Evolutionary conservation across 768 basidiomycete genomes (phyloP), one percentile per base, ranked within the genome.

Genomic region (Saitozyma podzolica): DNA sequence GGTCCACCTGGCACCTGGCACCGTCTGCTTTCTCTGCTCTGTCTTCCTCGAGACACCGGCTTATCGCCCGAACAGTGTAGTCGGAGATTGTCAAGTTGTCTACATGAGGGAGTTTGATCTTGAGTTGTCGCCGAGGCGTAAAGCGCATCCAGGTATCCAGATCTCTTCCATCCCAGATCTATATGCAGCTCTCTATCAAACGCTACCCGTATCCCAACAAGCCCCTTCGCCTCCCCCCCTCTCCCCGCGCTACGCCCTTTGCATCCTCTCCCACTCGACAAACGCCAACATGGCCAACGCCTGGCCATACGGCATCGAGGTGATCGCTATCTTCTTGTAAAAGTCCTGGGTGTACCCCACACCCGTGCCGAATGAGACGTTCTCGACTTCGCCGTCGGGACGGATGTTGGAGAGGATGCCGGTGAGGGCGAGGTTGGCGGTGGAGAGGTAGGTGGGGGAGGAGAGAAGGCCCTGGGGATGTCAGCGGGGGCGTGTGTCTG

Each of bases 241-340:
- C 29, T 5, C 29, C 29, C 29, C 29, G 29, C 29, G 29, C 29
- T 29, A 29, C 29, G 29, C 29, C 29, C 58, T 55, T 58, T 71
- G 69, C 59, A 65, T 41, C 49, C 73, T 61, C 64, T 73, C 66
- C 73, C 73, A 82, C 67, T 85, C 84, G 16, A 83, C 84, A 63
- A 84, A 73, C 14, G 84, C 84, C 43, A 84, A 71, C 61, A 84
- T 75, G n/a, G 83, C 84, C 62, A 85, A 73, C 61, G 83, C 84
- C 68, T 85, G 84, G 11, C 85, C 84, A 66, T 85, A 85, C 11
- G 84, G 84, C 84, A 85, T 85, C 55, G 83, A 82, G 19, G 85
- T 86, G 68, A 84, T 77, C n/a, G 82, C 81, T 50, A 85, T 81
- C 49, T 81, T 77, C 67, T 82, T 83, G 72, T 85, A 85, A 58